Conservation (phyloP, 2,329 filamentous ascomycete species). For the Alternaria solani region DNA sequence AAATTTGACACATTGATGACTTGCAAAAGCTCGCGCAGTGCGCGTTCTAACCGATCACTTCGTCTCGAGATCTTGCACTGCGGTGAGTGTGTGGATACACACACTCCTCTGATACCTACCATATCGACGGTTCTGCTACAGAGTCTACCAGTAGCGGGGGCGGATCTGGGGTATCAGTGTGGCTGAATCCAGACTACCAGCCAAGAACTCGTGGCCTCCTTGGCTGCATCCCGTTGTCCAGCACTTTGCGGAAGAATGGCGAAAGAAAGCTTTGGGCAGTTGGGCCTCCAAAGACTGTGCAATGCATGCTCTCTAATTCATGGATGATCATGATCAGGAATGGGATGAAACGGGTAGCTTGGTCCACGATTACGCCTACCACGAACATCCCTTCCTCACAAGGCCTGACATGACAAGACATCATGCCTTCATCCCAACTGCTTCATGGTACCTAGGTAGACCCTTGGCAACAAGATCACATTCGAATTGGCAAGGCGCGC, state of each 20-base stretch:
- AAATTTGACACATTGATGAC: background rate
- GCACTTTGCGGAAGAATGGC: slow-evolving; percentile 16
- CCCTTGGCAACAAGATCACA: slow-evolving; percentile 6
- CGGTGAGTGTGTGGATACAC: slow-evolving; percentile 3
- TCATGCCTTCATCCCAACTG: slow-evolving; percentile 7
- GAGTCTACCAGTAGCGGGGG: slow-evolving; percentile 4
- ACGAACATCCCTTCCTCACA: slow-evolving; percentile 12
- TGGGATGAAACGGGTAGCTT: slow-evolving; percentile 12
- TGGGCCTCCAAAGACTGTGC: slow-evolving; percentile 1
- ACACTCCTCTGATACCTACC: slow-evolving; percentile 7
- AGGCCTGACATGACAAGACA: slow-evolving; percentile 6
- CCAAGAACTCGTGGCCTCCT: slow-evolving; percentile 39
- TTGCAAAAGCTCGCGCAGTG: background rate
- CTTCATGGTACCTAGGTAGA: slow-evolving; percentile 15
- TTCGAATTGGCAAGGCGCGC: slow-evolving; percentile 4
- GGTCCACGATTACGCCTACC: slow-evolving; percentile 5
- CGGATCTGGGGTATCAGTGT: slow-evolving; percentile 36
- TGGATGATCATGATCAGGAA: slow-evolving; percentile 2
- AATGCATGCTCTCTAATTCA: background rate
- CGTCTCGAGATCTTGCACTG: background rate
- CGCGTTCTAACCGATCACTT: background rate
- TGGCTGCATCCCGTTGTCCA: slow-evolving; percentile 34
- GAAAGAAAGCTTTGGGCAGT: background rate
- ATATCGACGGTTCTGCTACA: slow-evolving; percentile 7
- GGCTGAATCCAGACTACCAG: slow-evolving; percentile 46